Conservation (phyloP, 352 stramenopile species). For the Phytophthora citrophthora region DNA sequence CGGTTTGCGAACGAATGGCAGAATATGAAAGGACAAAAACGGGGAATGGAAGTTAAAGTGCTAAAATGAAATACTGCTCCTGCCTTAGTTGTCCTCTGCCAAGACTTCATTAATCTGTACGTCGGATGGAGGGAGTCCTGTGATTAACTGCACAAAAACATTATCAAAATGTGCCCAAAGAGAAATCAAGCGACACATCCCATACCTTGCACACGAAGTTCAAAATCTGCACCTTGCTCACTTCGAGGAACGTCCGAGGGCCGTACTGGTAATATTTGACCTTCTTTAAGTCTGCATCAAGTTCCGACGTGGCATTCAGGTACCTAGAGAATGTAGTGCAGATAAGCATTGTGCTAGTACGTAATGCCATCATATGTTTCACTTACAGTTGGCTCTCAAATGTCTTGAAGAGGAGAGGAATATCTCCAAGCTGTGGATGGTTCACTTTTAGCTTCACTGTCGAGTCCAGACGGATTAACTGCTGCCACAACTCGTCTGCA, state of each 20-base stretch:
- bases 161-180: neutral
- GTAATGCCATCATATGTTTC: neutral
- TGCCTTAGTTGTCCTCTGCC: slow-evolving; percentile 54
- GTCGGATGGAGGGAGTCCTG: slow-evolving; percentile 66
- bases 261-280: slow-evolving; percentile 80
- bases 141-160: slow-evolving; percentile 58
- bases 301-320: slow-evolving; percentile 65
- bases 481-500: slow-evolving; percentile 83
- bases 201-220: slow-evolving; percentile 89
- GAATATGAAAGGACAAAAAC: slow-evolving; percentile 24
- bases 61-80: neutral
- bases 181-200: neutral
- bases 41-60: slow-evolving; percentile 17
- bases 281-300: slow-evolving; percentile 82
- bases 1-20: slow-evolving; percentile 2
- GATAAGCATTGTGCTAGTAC: neutral
- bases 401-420: slow-evolving; percentile 73
- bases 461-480: slow-evolving; percentile 66
- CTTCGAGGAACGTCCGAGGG: slow-evolving; percentile 68
- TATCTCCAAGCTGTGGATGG: slow-evolving; percentile 75
- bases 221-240: slow-evolving; percentile 87
- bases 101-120: slow-evolving; percentile 72
- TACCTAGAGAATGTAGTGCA: slow-evolving; percentile 45
- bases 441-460: slow-evolving; percentile 65
- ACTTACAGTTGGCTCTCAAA: slow-evolving; percentile 83